Evolutionary conservation across 2,329 filamentous ascomycete genomes (phyloP).

Genomic region (Aspergillus intermedius): DNA sequence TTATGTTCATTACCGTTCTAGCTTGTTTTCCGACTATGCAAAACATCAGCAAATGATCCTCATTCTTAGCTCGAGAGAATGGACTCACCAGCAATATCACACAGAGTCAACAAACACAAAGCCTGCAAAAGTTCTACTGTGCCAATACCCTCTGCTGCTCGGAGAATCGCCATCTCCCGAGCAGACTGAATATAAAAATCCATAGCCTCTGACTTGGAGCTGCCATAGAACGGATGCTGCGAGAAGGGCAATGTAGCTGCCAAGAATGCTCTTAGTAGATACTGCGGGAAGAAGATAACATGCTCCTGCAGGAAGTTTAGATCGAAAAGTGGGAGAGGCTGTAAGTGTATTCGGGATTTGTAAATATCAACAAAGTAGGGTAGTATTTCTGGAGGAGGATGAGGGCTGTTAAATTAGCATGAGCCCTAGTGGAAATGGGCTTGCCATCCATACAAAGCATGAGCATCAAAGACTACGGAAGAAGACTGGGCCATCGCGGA

Average conservation of each 20-base stretch:
- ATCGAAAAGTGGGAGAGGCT: conserved; percentile 5
- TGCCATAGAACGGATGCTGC: conserved; percentile 1
- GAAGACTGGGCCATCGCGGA: neutral
- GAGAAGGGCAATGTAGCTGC: conserved; percentile 1
- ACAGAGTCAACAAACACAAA: conserved; percentile 4
- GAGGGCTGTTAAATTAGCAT: neutral
- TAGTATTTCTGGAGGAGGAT: neutral
- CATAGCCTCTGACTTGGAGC: neutral
- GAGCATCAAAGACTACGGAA: neutral
- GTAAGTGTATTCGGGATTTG: neutral
- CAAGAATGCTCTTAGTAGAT: conserved; percentile 2
- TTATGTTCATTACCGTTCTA: conserved; percentile 5
- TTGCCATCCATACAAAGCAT: neutral
- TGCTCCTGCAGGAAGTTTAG: neutral
- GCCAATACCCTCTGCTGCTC: conserved; percentile 1
- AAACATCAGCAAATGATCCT: neutral
- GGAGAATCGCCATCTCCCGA: neutral
- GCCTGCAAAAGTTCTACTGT: conserved; percentile 2
- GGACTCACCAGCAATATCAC: neutral
- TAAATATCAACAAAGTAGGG: conserved; percentile 2
- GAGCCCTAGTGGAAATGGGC: too few species aligned
- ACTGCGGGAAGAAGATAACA: neutral
- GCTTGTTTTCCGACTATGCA: neutral
- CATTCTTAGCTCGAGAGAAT: neutral
- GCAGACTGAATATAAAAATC: conserved; percentile 4